Percentiles rank a stretch among this genome's conserved stretches.
These are phyloP conservation scores for Wickerhamomyces bisporus DNA, from an alignment of 805 yeast genomes.

Conservation along the genomic window DNA sequence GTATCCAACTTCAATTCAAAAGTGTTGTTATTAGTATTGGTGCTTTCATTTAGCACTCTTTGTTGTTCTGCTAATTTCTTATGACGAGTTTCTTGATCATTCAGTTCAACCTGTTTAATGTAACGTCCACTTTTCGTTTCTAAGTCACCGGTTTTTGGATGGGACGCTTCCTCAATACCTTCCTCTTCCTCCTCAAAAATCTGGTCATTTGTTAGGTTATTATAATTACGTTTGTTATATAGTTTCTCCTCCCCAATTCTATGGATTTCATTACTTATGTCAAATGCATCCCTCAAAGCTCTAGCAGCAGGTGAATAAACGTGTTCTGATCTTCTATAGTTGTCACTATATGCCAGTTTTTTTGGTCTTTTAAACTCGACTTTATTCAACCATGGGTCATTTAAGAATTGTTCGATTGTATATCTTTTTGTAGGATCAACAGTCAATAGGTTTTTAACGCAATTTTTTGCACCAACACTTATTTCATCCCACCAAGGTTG, in stretches of 20 bases:
- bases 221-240: conserved; percentile 9
- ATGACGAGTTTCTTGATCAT: conserved; percentile 3
- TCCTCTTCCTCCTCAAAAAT: conserved; percentile 26
- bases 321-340: conserved; percentile 21
- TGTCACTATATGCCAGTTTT: conserved; percentile 12
- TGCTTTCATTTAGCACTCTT: background rate
- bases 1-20: conserved; percentile 33
- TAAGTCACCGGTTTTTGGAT: conserved; percentile 10
- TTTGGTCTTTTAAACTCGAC: conserved; percentile 20
- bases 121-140: conserved; percentile 18
- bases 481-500: conserved; percentile 91
- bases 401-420: conserved; percentile 58
- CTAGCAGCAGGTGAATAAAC: conserved; percentile 68
- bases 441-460: conserved; percentile 60
- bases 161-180: conserved; percentile 5
- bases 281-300: conserved; percentile 81
- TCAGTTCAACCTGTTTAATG: conserved; percentile 12
- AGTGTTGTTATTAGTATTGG: conserved; percentile 16
- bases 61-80: conserved; percentile 7
- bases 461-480: conserved; percentile 60
- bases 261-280: conserved; percentile 80
- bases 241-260: conserved; percentile 35
- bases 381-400: conserved; percentile 62
- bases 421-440: conserved; percentile 67
- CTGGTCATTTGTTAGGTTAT: conserved; percentile 3